Base-by-base conservation (phyloP, 2,329 filamentous ascomycete species). In the Hymenoscyphus albidus region DNA sequence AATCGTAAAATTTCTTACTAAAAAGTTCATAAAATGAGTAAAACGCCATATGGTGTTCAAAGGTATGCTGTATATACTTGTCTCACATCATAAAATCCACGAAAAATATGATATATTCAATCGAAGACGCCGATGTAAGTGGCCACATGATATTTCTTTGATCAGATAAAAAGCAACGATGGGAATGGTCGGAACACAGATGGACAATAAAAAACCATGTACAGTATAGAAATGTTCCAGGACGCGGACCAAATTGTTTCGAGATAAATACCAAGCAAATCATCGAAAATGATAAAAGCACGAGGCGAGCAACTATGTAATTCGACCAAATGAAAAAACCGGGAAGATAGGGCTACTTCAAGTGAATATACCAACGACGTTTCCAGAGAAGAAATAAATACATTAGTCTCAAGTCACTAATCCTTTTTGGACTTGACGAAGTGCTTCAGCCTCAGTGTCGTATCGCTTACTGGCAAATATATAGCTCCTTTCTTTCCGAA, bases 401-500 rank as follows among this genome's bases (percentile, higher is more conserved):
- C 35, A 58, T 35, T 54, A 58, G 61, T 35, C 54, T 62, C 54
- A 58, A 62, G 38, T 58, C 54, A 57, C 38, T 55, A 39, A 12
- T 38, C 57, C 48, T 14, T 44, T 48, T 31, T 56, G 6, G 39
- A 12, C 13, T 55, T 62, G 9, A 48, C 55, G 18, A 59, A 51
- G 35, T 16, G 59, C 48, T 65, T 39, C 58, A 65, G 64, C 64
- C 61, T 63, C 64, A 63, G 32, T 22, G 58, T 61, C 55, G 44
- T 22, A 58, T 58, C 16, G 27, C 31, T 48, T 57, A 18, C 22
- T 38, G 61, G 59, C 39, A 60, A 58, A 62, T 58, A 58, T 13
- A 31, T 31, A 60, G 7, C 14, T 5, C 27, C 58, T 14, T 39
- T 38, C 40, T 27, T 18, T 22, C 42, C 31, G n/a, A 42, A 16